Evolutionary conservation across 2,329 filamentous ascomycete species (phyloP), one percentile per base, ranked within the genome.

Genomic region (Beauveria asiatica): DNA sequence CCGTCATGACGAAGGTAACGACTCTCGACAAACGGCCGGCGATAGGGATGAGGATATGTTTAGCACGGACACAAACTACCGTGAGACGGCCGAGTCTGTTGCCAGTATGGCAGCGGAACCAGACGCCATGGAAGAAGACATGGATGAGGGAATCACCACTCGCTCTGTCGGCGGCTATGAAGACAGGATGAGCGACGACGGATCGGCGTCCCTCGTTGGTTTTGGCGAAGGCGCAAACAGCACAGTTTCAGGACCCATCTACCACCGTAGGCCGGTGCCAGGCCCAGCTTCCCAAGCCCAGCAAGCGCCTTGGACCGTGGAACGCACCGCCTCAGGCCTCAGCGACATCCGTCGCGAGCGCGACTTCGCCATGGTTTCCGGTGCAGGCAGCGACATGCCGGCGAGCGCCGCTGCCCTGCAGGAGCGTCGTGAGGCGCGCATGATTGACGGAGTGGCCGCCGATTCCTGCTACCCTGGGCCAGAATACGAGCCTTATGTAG

Each of bases 181-280:
- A 62, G 89, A 90, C 65, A 89, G 88, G 62, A 88, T 94, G 81
- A 93, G 89, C 67, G 92, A 96, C 67, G 91, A 96, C 68, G 88
- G 87, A 8, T 87, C 86, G 57, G 90, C 87, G 2, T 93, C 88
- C 64, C 80, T 97, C 6, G 93, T 97, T 10, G 93, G 89, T 0
- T 97, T 97, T 67, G 93, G 93, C 54, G 92, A 97, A 72, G 93
- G 92, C 39, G 92, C 93, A 10, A 90, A 88, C 66, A 91, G 88
- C 71, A 91, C 91, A 5, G 86, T 92, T 61, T 90, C 86, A 62
- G 91, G 91, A 0, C 90, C 90, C 44, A 88, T 89, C 69, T 82
- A 89, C 74, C 77, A 83, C 71, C 75, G 81, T 62, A 71, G 81
- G 52, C 72, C 77, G 55, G 73, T 73, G 64, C 78, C 76, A 65